Evolutionary conservation across 805 yeast genomes (phyloP).

Genomic region (Spencermartinsiella europaea): DNA sequence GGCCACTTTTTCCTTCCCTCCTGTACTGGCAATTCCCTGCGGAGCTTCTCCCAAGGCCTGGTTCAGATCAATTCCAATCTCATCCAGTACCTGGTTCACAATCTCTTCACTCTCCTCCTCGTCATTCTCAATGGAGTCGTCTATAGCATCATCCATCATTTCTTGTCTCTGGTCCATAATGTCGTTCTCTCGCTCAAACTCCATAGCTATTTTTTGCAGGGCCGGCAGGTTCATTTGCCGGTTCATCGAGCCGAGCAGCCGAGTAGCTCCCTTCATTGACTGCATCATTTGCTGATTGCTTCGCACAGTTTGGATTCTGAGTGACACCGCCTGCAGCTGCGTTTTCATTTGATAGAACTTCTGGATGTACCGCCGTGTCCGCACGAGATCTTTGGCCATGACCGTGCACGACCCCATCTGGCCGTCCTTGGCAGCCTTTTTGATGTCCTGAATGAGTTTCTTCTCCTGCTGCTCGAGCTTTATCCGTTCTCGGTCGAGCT

Average conservation of each 20-base stretch:
- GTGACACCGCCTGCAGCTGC: conserved; percentile 88
- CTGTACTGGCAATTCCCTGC: conserved; percentile 29
- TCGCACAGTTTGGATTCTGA: conserved; percentile 87
- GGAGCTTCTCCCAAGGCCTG: conserved; percentile 46
- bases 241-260: conserved; percentile 78
- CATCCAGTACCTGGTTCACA: conserved; percentile 87
- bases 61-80: conserved; percentile 83
- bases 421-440: conserved; percentile 85
- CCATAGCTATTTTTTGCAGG: conserved; percentile 84
- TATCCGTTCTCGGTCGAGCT: conserved; percentile 77
- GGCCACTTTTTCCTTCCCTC: conserved; percentile 40
- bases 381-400: conserved; percentile 90
- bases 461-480: conserved; percentile 91
- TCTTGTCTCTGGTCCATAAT: conserved; percentile 98
- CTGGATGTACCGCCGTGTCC: conserved; percentile 76
- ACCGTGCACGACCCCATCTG: conserved; percentile 86
- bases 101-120: conserved; percentile 81
- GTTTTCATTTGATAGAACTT: conserved; percentile 93
- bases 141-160: conserved; percentile 97
- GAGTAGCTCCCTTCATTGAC: conserved; percentile 86
- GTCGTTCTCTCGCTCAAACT: conserved; percentile 90
- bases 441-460: conserved; percentile 77
- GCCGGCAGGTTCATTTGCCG: conserved; percentile 87
- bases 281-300: conserved; percentile 93
- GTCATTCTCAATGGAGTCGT: conserved; percentile 92